Evolutionary conservation across 1,284 basidiomycete genomes (phyloP).

Genomic region (Microbotryum silenes-acaulis): DNA sequence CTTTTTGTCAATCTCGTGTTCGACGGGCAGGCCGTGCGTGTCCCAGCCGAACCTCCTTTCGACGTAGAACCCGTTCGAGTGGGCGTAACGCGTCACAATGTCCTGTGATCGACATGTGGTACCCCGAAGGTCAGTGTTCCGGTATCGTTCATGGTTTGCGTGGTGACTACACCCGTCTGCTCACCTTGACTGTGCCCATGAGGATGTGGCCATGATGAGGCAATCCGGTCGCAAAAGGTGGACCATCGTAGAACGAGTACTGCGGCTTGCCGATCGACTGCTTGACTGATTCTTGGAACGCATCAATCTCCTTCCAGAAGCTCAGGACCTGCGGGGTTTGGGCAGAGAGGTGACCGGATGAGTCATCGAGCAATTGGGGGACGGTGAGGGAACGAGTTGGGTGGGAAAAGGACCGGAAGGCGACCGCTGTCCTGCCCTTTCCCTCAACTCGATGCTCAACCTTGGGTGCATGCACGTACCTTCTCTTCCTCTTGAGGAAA

Average conservation of each 20-base stretch:
- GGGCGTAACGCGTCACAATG: constrained; percentile 49
- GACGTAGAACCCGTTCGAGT: constrained; percentile 89
- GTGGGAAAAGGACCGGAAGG: not conserved
- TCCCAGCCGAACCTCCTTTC: constrained; percentile 98
- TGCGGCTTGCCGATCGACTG: constrained; percentile 81
- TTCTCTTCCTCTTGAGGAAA: constrained; percentile 32
- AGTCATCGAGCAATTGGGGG: not conserved
- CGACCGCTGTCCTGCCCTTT: too few relatives aligned
- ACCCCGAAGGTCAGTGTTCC: not conserved
- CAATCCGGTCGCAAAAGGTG: constrained; percentile 93
- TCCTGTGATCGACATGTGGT: constrained; percentile 11
- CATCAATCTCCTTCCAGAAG: constrained; percentile 96
- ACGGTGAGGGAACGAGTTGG: not conserved
- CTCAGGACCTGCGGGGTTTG: constrained; percentile 59
- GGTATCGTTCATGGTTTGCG: not conserved
- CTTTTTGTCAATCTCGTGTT: constrained; percentile 99
- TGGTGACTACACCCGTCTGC: constrained; percentile 28
- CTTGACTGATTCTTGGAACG: constrained; percentile 89
- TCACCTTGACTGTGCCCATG: constrained; percentile 78
- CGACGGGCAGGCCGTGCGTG: constrained; percentile 96
- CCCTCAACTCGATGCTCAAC: not conserved
- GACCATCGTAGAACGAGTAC: constrained; percentile 95
- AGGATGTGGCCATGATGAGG: constrained; percentile 59
- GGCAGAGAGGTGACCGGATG: not conserved
- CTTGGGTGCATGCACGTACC: constrained; percentile 3